These are phyloP conservation scores for Monascus purpureus DNA, from an alignment of 495 filamentous ascomycete species.

Conservation along the genomic window DNA sequence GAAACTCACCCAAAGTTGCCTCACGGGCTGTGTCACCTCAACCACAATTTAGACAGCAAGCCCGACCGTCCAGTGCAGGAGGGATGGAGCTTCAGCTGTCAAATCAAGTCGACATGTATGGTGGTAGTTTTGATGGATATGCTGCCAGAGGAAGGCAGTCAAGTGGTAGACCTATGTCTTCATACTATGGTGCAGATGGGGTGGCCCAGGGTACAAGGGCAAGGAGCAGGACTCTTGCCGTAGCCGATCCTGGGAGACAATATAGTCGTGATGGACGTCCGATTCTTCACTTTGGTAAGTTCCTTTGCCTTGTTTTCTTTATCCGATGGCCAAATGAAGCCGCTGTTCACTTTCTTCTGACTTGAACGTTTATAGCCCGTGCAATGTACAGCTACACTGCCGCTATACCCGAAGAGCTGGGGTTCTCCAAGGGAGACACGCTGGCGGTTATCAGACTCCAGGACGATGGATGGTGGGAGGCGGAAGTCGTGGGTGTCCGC, in stretches of 20 bases:
- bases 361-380: constrained; percentile 43
- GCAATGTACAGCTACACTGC: constrained; percentile 90
- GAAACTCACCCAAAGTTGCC: constrained; percentile 38
- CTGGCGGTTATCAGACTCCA: constrained; percentile 82
- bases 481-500: constrained; percentile 70
- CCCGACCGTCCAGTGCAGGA: constrained; percentile 50
- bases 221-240: constrained; percentile 70
- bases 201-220: constrained; percentile 37
- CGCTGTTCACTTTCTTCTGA: no score
- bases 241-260: constrained; percentile 43
- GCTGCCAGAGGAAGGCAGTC: constrained; percentile 35
- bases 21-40: constrained; percentile 44
- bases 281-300: constrained; percentile 86
- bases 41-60: constrained; percentile 42
- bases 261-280: constrained; percentile 74
- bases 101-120: constrained; percentile 30
- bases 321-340: no score
- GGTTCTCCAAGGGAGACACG: constrained; percentile 85
- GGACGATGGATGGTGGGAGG: constrained; percentile 99
- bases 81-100: constrained; percentile 78
- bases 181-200: constrained; percentile 43
- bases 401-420: constrained; percentile 87
- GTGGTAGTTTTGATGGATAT: constrained; percentile 33
- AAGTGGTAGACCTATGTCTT: constrained; percentile 34
- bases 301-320: no score